Percentiles rank a stretch among this genome's conserved stretches.
These are phyloP conservation scores for Cyclotella cryptica DNA, from an alignment of 108 stramenopile species.

Conservation along the genomic window DNA sequence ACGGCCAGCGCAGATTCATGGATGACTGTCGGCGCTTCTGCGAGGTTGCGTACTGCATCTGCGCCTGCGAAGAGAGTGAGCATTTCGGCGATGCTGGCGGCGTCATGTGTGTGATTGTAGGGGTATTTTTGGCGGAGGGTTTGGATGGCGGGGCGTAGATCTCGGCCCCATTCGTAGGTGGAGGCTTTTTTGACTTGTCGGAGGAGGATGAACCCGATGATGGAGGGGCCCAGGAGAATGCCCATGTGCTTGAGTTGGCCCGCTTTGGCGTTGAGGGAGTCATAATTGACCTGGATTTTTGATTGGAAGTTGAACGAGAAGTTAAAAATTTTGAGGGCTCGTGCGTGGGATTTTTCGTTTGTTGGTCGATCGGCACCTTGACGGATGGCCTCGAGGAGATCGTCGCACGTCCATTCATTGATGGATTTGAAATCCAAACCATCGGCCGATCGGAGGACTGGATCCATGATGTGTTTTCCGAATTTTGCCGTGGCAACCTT, in stretches of 20 bases:
- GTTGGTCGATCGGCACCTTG: too few species aligned
- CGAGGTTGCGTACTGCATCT: conserved; percentile 1
- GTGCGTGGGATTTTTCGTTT: not conserved
- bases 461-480: not conserved
- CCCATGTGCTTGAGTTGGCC: not conserved
- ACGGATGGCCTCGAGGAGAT: too few species aligned
- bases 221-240: not conserved
- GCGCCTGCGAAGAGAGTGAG: not conserved
- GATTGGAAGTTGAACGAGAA: not conserved
- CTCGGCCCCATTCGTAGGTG: not conserved
- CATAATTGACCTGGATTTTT: not conserved
- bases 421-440: not conserved
- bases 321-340: not conserved
- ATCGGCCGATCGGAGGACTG: conserved; percentile 2
- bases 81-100: not conserved
- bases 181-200: not conserved
- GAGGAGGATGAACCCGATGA: not conserved
- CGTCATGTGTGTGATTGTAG: conserved; percentile 1
- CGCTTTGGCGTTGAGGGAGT: not conserved
- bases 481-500: too few species aligned
- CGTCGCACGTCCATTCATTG: too few species aligned
- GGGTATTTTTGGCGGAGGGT: conserved; percentile 2
- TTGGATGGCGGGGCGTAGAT: not conserved
- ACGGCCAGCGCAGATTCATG: too few species aligned
- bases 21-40: not conserved